These are phyloP conservation scores for Zalaria obscura DNA, from an alignment of 2,329 filamentous ascomycete species.

Conservation along the genomic window DNA sequence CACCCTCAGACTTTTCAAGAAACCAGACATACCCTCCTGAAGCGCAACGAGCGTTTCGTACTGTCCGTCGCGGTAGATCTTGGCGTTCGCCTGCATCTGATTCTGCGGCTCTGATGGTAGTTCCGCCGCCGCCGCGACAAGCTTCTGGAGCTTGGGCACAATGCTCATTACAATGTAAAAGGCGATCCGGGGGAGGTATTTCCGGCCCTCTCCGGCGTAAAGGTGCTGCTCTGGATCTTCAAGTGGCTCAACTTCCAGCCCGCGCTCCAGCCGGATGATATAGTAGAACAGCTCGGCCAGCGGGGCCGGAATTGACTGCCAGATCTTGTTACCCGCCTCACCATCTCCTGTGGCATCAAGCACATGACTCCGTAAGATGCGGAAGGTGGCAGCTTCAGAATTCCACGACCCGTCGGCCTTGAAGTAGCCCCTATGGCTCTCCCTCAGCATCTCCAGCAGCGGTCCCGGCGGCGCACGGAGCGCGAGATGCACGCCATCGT, in stretches of 20 bases:
- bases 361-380: slow-evolving; percentile 12
- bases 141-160: slow-evolving; percentile 18
- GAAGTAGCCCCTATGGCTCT: slow-evolving; percentile 20
- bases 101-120: slow-evolving; percentile 18
- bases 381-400: slow-evolving; percentile 21
- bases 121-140: no score
- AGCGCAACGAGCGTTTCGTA: slow-evolving; percentile 15
- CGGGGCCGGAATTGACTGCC: slow-evolving; percentile 13
- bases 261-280: slow-evolving; percentile 18
- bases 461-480: slow-evolving; percentile 24
- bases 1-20: slow-evolving; percentile 4
- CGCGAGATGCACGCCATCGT: slow-evolving; percentile 30
- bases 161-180: slow-evolving; percentile 19
- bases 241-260: slow-evolving; percentile 16
- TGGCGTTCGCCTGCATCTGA: slow-evolving; percentile 24
- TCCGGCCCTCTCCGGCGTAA: slow-evolving; percentile 10
- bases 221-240: slow-evolving; percentile 14
- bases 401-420: slow-evolving; percentile 15
- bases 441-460: slow-evolving; percentile 17
- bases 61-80: slow-evolving; percentile 29
- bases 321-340: slow-evolving; percentile 1
- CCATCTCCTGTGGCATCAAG: background rate
- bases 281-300: slow-evolving; percentile 21
- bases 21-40: slow-evolving; percentile 13
- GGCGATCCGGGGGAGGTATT: slow-evolving; percentile 18